Percentiles rank a stretch among this genome's conserved stretches.
phyloP scores from a whole-genome alignment of 129 eudicot genomes.

The Tanacetum coccineum region DNA sequence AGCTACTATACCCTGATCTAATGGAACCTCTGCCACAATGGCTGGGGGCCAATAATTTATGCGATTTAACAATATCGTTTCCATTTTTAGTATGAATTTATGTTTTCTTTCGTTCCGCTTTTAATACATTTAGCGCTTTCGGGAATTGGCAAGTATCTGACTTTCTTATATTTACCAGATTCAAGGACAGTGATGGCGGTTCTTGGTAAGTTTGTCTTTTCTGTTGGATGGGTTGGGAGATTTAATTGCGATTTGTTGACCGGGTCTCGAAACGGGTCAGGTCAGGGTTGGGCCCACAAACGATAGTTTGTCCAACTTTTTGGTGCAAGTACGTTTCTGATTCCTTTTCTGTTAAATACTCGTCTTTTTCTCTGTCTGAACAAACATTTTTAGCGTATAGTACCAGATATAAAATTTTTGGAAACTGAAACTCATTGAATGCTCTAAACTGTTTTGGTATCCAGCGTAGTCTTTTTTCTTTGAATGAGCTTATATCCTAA shows the following conservation, averaged over 20 bases:
- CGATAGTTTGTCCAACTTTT: too few species aligned
- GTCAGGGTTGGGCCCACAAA: too few species aligned
- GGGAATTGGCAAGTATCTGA: neutral
- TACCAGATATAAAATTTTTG: neutral
- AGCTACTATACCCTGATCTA: too few species aligned
- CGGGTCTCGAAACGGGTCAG: neutral
- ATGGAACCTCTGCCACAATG: too few species aligned
- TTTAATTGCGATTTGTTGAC: neutral
- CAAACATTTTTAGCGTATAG: neutral
- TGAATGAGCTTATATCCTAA: neutral
- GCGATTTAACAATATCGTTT: too few species aligned
- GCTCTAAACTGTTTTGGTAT: neutral
- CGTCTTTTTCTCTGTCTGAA: too few species aligned
- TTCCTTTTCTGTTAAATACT: neutral
- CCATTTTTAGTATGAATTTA: too few species aligned
- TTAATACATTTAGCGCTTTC: neutral
- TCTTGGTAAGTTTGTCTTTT: conserved; percentile 58
- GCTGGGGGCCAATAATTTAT: too few species aligned
- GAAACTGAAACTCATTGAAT: neutral
- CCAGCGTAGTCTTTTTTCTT: too few species aligned
- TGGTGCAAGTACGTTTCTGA: conserved; percentile 68
- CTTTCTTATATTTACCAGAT: conserved; percentile 45
- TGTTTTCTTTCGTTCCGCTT: neutral
- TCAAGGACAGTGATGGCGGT: conserved; percentile 98
- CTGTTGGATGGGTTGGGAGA: neutral